These are phyloP conservation scores for Nothophytophthora sp. DNA, from an alignment of 352 stramenopile species.

Conservation along the genomic window DNA sequence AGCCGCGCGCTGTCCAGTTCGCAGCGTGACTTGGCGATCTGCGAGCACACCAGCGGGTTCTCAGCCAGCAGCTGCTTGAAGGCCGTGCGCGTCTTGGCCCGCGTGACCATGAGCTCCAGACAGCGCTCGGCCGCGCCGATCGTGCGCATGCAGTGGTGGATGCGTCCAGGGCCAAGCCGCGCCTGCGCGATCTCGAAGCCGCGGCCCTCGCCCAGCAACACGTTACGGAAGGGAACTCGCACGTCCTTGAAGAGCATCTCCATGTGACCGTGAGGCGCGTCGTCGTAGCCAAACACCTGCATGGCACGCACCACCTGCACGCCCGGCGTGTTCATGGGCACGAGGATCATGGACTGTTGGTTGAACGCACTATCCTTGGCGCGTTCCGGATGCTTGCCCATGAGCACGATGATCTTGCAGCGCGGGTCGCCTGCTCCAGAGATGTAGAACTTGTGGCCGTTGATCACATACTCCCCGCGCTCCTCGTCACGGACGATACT, in stretches of 20 bases:
- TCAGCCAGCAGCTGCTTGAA: conserved; percentile 95
- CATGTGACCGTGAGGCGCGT: conserved; percentile 95
- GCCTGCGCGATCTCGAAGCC: conserved; percentile 91
- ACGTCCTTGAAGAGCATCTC: conserved; percentile 96
- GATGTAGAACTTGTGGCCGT: conserved; percentile 97
- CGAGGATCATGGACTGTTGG: conserved; percentile 91
- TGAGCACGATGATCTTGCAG: conserved; percentile 91
- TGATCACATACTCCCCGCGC: conserved; percentile 91
- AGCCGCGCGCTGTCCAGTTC: conserved; percentile 85
- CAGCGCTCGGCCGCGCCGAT: conserved; percentile 91
- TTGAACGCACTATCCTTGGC: conserved; percentile 48
- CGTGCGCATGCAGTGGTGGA: conserved; percentile 98
- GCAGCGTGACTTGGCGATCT: conserved; percentile 82
- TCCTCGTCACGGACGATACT: conserved; percentile 69
- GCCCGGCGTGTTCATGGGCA: conserved; percentile 90
- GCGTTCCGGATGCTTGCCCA: conserved; percentile 61
- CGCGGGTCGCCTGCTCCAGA: conserved; percentile 95
- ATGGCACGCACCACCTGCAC: conserved; percentile 91
- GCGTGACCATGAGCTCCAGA: conserved; percentile 83
- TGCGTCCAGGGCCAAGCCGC: conserved; percentile 94
- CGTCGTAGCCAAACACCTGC: conserved; percentile 97
- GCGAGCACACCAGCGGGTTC: conserved; percentile 76
- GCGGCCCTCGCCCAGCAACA: conserved; percentile 80
- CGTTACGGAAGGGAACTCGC: conserved; percentile 88
- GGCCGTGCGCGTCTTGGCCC: conserved; percentile 92